phyloP scores from a whole-genome alignment of 805 yeast genomes.

The Ogataea haglerorum region DNA sequence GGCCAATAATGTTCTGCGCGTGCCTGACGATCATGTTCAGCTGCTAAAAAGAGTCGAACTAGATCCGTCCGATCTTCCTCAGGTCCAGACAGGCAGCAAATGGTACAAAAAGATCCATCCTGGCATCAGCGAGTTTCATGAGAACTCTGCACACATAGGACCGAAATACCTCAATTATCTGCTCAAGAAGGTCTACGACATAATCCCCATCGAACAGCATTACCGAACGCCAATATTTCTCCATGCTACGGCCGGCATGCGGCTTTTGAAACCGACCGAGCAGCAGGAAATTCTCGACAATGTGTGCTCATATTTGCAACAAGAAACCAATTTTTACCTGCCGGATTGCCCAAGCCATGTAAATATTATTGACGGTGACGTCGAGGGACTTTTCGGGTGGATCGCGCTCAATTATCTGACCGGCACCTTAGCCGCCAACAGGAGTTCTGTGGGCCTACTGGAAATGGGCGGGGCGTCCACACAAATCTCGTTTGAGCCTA shows the following conservation, averaged over 20 bases:
- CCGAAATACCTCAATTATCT: constrained; percentile 48
- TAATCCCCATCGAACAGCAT: constrained; percentile 60
- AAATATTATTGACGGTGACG: constrained; percentile 59
- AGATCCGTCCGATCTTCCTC: constrained; percentile 15
- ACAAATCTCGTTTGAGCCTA: constrained; percentile 63
- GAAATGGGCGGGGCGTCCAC: constrained; percentile 68
- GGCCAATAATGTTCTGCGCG: constrained; percentile 16
- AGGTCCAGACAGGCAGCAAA: constrained; percentile 31
- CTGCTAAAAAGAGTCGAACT: constrained; percentile 9
- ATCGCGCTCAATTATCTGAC: constrained; percentile 55
- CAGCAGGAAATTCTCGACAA: constrained; percentile 40
- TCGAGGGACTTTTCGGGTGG: constrained; percentile 70
- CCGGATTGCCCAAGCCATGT: constrained; percentile 63
- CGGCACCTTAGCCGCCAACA: constrained; percentile 37
- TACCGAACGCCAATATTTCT: constrained; percentile 62
- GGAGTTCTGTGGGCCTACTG: constrained; percentile 50
- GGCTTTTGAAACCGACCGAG: constrained; percentile 51
- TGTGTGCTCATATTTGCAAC: constrained; percentile 48
- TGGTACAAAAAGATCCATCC: constrained; percentile 56
- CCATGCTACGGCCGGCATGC: constrained; percentile 70
- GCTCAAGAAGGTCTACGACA: constrained; percentile 43
- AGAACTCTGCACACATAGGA: constrained; percentile 48
- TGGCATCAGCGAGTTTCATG: constrained; percentile 51
- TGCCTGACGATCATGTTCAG: constrained; percentile 2
- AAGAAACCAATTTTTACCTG: constrained; percentile 47